A percentile compares a stretch with the other conserved stretches of the same genome.
Evolutionary conservation across 2,329 filamentous ascomycete species (phyloP).

Genomic region (Sporothrix protearum): DNA sequence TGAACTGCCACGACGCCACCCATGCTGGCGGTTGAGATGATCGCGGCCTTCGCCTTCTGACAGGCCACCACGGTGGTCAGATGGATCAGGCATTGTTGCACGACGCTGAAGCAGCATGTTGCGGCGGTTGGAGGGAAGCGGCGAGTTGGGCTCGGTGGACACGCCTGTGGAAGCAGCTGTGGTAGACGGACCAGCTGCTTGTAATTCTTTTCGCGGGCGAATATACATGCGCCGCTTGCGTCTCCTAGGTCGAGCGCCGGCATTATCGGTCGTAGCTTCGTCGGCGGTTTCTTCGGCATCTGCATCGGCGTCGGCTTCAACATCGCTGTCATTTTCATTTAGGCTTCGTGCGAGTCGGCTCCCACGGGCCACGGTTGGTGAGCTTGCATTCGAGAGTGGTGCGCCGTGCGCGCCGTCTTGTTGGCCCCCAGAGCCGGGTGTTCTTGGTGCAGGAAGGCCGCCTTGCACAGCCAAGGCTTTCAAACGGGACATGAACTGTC

Average conservation of each 20-base stretch:
- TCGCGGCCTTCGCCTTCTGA: conserved; percentile 74
- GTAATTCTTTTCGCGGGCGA: conserved; percentile 44
- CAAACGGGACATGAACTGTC: conserved; percentile 73
- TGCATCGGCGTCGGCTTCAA: conserved; percentile 49
- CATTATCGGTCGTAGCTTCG: conserved; percentile 55
- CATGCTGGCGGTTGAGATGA: conserved; percentile 51
- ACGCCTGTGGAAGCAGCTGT: conserved; percentile 43
- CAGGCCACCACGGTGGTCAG: conserved; percentile 59
- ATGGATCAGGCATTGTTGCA: conserved; percentile 61
- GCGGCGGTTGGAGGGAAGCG: conserved; percentile 42
- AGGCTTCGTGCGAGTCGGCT: conserved; percentile 29
- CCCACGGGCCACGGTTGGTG: conserved; percentile 47
- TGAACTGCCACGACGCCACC: conserved; percentile 58
- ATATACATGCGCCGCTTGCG: conserved; percentile 57
- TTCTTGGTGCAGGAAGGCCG: conserved; percentile 46
- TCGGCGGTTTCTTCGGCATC: conserved; percentile 86
- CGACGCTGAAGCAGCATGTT: conserved; percentile 60
- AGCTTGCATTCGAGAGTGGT: conserved; percentile 44
- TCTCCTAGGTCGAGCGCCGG: conserved; percentile 54
- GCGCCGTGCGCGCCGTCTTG: conserved; percentile 31
- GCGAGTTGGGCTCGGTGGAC: conserved; percentile 40
- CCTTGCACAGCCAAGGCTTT: conserved; percentile 64
- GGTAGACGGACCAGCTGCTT: conserved; percentile 46
- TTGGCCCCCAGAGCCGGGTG: conserved; percentile 32
- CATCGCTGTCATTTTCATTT: conserved; percentile 61